A percentile compares a stretch with the other conserved stretches of the same genome.
Evolutionary conservation across 306 rosid genomes (phyloP).

Genomic region (Potentilla sterilis): DNA sequence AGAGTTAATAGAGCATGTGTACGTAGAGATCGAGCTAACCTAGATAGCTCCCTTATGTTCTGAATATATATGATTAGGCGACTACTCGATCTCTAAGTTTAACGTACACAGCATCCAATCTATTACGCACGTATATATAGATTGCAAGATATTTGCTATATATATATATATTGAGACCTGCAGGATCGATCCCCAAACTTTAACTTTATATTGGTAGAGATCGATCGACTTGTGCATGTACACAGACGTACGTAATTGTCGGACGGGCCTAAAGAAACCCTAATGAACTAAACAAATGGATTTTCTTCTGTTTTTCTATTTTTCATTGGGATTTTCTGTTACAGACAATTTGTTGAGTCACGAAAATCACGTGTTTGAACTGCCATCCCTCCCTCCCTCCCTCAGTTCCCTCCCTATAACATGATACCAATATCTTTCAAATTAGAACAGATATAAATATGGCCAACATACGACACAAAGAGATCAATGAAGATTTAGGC

Average conservation of each 20-base stretch:
- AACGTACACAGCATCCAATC: neutral
- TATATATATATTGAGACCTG: neutral
- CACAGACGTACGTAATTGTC: neutral
- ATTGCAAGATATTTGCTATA: too few relatives aligned
- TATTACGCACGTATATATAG: neutral
- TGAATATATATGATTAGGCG: too few relatives aligned
- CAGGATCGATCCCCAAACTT: neutral
- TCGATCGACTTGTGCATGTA: too few relatives aligned
- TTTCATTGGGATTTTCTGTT: neutral
- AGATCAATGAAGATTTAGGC: neutral
- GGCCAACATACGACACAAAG: neutral
- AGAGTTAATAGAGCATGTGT: neutral
- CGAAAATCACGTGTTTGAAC: slow-evolving; percentile 60
- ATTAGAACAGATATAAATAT: neutral
- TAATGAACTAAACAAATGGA: neutral
- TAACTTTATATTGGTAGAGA: neutral
- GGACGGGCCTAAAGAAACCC: neutral
- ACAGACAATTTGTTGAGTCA: slow-evolving; percentile 50
- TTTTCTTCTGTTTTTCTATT: neutral
- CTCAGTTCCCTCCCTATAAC: neutral
- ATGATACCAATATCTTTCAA: neutral
- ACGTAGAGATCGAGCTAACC: too few relatives aligned
- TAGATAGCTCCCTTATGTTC: too few relatives aligned
- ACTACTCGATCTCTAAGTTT: neutral
- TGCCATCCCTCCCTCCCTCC: slow-evolving; percentile 29